These are phyloP conservation scores for Saccharomycopsis amapae DNA, from an alignment of 805 yeast species.

Conservation along the genomic window DNA sequence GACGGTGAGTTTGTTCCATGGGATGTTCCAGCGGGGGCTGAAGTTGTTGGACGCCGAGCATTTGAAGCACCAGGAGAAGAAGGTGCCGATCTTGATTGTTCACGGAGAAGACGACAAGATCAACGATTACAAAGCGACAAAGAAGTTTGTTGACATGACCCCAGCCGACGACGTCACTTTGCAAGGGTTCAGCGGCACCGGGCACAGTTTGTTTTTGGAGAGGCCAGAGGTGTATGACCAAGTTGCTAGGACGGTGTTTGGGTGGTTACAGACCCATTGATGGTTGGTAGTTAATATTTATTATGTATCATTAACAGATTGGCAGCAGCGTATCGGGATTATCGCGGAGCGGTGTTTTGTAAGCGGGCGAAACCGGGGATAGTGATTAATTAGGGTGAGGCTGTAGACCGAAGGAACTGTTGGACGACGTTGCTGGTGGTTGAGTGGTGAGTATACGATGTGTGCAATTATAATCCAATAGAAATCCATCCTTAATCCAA, in stretches of 20 bases:
- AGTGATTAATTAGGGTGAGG: no score
- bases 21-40: constrained; percentile 58
- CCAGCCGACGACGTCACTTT: constrained; percentile 25
- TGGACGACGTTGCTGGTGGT: no score
- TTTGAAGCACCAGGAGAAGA: constrained; percentile 24
- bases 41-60: constrained; percentile 35
- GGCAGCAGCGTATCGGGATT: no score
- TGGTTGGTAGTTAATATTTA: no score
- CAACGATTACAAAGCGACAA: constrained; percentile 45
- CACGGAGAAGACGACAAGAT: constrained; percentile 63
- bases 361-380: no score
- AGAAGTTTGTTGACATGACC: constrained; percentile 33
- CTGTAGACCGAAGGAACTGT: no score
- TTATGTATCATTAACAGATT: no score
- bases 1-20: constrained; percentile 49
- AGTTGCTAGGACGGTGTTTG: background rate
- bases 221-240: constrained; percentile 32
- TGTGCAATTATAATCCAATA: no score
- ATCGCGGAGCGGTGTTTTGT: no score
- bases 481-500: no score
- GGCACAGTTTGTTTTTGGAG: constrained; percentile 34
- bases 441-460: no score
- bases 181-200: constrained; percentile 25
- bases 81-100: constrained; percentile 44
- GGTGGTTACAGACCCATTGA: constrained; percentile 1